Conservation (phyloP, 805 yeast species). For the Metschnikowia lunata region DNA sequence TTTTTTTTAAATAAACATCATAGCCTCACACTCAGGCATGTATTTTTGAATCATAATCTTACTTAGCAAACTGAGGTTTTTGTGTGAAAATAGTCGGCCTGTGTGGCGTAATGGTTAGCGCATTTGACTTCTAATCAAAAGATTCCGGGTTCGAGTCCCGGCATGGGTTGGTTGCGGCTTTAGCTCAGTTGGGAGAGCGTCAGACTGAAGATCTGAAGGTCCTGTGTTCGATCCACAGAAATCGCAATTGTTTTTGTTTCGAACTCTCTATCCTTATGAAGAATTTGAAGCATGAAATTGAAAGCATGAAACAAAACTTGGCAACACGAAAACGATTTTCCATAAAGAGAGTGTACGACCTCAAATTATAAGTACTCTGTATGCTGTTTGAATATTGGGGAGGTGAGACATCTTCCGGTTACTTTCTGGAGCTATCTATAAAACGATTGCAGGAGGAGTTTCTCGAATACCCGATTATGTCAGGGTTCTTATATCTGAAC, state of each 20-base stretch:
- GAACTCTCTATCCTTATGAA: too few species aligned
- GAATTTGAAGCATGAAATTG: background rate
- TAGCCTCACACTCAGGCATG: too few species aligned
- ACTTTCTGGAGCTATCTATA: too few species aligned
- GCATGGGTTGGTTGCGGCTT: slow-evolving; percentile 18
- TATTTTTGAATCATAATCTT: too few species aligned
- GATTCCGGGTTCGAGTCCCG: slow-evolving; percentile 20
- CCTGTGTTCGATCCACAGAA: slow-evolving; percentile 25
- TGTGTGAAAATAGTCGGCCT: slow-evolving; percentile 2
- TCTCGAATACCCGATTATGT: too few species aligned
- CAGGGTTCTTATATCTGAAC: too few species aligned
- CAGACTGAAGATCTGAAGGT: slow-evolving; percentile 25
- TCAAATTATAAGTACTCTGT: too few species aligned
- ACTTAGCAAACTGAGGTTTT: too few species aligned
- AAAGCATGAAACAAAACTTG: background rate
- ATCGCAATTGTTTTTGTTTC: slow-evolving; percentile 15
- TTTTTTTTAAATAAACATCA: too few species aligned
- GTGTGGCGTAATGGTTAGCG: slow-evolving; percentile 21
- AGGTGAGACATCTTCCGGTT: too few species aligned
- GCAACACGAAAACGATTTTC: background rate
- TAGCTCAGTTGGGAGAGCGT: slow-evolving; percentile 24
- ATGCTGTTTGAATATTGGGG: too few species aligned
- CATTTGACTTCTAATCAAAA: slow-evolving; percentile 17
- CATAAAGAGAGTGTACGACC: background rate
- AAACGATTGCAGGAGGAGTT: too few species aligned